Evolutionary conservation across 2,329 filamentous ascomycete genomes (phyloP), one percentile per base, ranked within the genome.

Genomic region (Microdochium bolleyi): DNA sequence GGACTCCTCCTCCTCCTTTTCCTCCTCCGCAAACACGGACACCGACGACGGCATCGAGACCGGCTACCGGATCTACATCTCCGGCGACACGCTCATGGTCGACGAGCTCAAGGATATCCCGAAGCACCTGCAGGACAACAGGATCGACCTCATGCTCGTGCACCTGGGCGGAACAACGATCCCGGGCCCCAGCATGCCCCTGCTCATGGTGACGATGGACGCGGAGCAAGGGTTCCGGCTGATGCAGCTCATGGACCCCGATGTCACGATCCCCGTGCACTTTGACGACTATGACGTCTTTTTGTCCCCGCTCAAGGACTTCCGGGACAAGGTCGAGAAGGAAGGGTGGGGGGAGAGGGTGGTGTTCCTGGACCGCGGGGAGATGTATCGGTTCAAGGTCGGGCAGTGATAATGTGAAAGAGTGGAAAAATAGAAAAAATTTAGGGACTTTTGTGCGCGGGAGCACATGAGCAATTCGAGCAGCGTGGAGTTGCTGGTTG

Each of bases 191-290:
- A 71, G 73, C 4, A 59, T 82, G 63, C 80, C 81, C 48, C 64
- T 86, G 55, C 54, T 86, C 24, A 86, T 86, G 83, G 79, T 86
- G 2, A 87, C 83, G 0, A 87, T 87, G 83, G 83, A 87, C 63
- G 83, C 77, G 22, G 72, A 76, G 60, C 79, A 85, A 64, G 83
- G 83, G 0, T 58, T 87, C 25, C 67, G 83, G 66, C 62, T 87
- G 56, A 77, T 87, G 63, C 68, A 73, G 58, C 58, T 86, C 53
- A 75, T 87, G 30, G 68, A 80, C 27, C 80, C 83, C 57, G 78
- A 84, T 24, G 53, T 85, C 50, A 85, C 80, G 5, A 79, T 87
- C 48, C 82, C 83, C 3, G 77, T 85, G 37, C 82, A 85, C 61
- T 84, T 75, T 60, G 82, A 85, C 62, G 82, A 85, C 58, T 87